Conservation (phyloP, 176 grass and related monocot genomes). For the Triticum dicoccoides region DNA sequence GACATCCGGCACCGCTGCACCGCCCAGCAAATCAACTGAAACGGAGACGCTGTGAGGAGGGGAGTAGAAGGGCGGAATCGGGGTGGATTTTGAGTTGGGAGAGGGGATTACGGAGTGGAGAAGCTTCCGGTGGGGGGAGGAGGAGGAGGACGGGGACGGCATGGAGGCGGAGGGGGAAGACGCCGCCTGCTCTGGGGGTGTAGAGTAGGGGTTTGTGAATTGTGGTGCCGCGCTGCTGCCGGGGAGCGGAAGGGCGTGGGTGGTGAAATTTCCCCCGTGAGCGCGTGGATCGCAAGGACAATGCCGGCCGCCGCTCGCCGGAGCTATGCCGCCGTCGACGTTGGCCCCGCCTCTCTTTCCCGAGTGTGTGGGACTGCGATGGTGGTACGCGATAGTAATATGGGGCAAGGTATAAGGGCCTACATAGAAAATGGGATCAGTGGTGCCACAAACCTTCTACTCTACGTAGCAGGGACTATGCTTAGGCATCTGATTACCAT, state of each 20-base stretch:
- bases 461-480: too few relatives aligned
- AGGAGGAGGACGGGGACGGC: not conserved
- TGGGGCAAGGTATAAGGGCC: too few relatives aligned
- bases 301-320: not conserved
- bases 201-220: not conserved
- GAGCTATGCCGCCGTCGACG: not conserved
- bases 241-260: not conserved
- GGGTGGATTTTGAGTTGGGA: not conserved
- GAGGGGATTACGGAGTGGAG: slow-evolving; percentile 25
- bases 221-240: not conserved
- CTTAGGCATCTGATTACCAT: too few relatives aligned
- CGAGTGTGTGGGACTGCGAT: not conserved
- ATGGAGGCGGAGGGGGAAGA: not conserved
- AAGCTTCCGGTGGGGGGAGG: slow-evolving; percentile 37
- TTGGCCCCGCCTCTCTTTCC: not conserved
- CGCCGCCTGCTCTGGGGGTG: not conserved
- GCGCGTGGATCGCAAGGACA: not conserved
- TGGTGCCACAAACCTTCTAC: too few relatives aligned
- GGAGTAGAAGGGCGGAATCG: not conserved
- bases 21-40: slow-evolving; percentile 55
- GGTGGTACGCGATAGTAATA: too few relatives aligned
- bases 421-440: too few relatives aligned
- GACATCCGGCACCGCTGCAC: slow-evolving; percentile 67
- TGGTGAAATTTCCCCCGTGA: not conserved
- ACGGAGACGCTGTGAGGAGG: not conserved